Conservation (phyloP, 352 stramenopile species). For the Aphanomyces invadans region DNA sequence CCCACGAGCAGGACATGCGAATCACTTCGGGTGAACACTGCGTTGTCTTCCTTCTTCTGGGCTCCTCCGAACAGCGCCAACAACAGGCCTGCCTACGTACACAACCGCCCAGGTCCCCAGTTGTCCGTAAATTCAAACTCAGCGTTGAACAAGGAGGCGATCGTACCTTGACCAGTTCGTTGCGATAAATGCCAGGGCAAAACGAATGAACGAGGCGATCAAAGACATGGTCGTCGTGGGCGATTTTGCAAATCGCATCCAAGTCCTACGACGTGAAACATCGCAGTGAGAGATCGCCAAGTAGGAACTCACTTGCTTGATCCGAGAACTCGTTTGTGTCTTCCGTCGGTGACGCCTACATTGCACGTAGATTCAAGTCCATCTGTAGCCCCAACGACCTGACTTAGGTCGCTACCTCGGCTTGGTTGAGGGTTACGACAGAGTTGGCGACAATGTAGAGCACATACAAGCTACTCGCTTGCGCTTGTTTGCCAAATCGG, state of each 20-base stretch:
- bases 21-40: conserved; percentile 82
- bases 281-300: no score
- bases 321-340: conserved; percentile 20
- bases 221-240: conserved; percentile 85
- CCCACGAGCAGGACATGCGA: conserved; percentile 95
- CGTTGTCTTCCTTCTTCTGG: conserved; percentile 48
- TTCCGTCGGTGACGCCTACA: conserved; percentile 24
- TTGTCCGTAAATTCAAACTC: no score
- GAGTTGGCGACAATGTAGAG: conserved; percentile 92
- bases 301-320: no score
- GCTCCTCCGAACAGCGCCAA: conserved; percentile 93
- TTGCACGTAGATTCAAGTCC: no score
- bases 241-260: conserved; percentile 85
- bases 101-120: background rate
- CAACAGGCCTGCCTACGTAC: conserved; percentile 77
- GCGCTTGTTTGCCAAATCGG: conserved; percentile 82
- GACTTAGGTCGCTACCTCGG: conserved; percentile 32
- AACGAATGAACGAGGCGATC: conserved; percentile 92
- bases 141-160: no score
- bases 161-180: conserved; percentile 93
- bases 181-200: conserved; percentile 95
- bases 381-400: background rate
- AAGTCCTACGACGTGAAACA: conserved; percentile 59
- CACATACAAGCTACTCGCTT: conserved; percentile 89
- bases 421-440: conserved; percentile 56